A percentile compares a stretch with the other conserved stretches of the same genome.
These are phyloP conservation scores for Fusarium hostae DNA, from an alignment of 2,329 filamentous ascomycete species.

Conservation along the genomic window DNA sequence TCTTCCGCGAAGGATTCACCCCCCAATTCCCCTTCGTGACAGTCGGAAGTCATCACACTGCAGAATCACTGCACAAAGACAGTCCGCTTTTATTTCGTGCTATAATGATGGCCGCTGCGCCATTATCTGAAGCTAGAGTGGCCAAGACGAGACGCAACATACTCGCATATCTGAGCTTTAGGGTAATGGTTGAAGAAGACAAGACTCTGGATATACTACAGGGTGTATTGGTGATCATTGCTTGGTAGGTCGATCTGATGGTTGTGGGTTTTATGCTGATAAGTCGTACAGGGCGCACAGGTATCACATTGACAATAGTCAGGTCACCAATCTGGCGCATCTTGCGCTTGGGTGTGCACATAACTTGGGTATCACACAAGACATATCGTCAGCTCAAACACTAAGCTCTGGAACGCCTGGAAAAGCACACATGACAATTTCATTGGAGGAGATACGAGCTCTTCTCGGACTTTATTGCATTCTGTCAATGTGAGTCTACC, in stretches of 20 bases:
- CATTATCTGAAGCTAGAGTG: slow-evolving; percentile 43
- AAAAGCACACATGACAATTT: slow-evolving; percentile 41
- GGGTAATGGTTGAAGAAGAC: slow-evolving; percentile 55
- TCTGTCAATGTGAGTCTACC: slow-evolving; percentile 50
- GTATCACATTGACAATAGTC: slow-evolving; percentile 50
- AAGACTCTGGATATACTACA: slow-evolving; percentile 58
- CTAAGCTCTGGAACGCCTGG: slow-evolving; percentile 12
- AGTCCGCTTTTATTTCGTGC: slow-evolving; percentile 55
- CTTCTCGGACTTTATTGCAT: slow-evolving; percentile 55
- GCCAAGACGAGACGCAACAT: slow-evolving; percentile 56
- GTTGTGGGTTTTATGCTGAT: not conserved
- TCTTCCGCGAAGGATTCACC: slow-evolving; percentile 49
- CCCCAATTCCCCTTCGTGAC: slow-evolving; percentile 54
- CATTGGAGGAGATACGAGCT: slow-evolving; percentile 52
- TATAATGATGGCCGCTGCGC: slow-evolving; percentile 52
- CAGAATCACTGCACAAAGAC: slow-evolving; percentile 45
- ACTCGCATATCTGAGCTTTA: slow-evolving; percentile 55
- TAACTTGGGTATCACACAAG: slow-evolving; percentile 51
- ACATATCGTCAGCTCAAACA: slow-evolving; percentile 11
- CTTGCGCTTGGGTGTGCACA: slow-evolving; percentile 56
- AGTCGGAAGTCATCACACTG: slow-evolving; percentile 46
- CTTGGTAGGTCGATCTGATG: slow-evolving; percentile 52
- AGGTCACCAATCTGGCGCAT: slow-evolving; percentile 53
- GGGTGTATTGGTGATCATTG: slow-evolving; percentile 57
- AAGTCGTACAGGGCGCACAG: slow-evolving; percentile 47